Conservation (phyloP, 192 early-diverging fungal genomes). For the Gryganskiella cystojenkinii region DNA sequence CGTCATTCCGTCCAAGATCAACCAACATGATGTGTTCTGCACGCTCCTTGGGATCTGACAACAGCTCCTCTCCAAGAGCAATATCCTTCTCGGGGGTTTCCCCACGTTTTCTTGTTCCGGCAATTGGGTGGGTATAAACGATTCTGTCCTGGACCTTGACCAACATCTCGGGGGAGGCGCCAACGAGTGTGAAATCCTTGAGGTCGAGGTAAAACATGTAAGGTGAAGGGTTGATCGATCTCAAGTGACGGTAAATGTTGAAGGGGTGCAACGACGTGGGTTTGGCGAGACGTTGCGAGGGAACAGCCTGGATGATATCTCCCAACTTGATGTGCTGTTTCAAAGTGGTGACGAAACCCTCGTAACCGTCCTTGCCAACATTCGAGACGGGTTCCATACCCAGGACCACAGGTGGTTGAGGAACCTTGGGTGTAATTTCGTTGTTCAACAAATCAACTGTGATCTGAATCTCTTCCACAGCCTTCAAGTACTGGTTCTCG, state of each 20-base stretch:
- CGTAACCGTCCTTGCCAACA: conserved; percentile 92
- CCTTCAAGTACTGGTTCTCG: conserved; percentile 74
- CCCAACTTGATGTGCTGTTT: conserved; percentile 95
- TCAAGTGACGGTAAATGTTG: conserved; percentile 96
- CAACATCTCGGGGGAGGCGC: conserved; percentile 98
- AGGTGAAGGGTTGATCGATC: conserved; percentile 97
- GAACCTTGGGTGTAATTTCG: conserved; percentile 80
- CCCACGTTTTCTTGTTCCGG: conserved; percentile 95
- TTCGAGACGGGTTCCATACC: conserved; percentile 84
- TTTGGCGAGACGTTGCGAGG: conserved; percentile 90
- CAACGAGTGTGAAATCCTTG: conserved; percentile 93
- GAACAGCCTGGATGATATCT: conserved; percentile 99
- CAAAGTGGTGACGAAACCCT: conserved; percentile 85
- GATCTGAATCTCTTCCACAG: conserved; percentile 72
- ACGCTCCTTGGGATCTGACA: conserved; percentile 95
- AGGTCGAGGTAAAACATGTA: conserved; percentile 99
- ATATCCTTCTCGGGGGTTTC: conserved; percentile 88
- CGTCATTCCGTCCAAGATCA: conserved; percentile 98
- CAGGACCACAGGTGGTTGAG: conserved; percentile 77
- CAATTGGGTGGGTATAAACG: conserved; percentile 96
- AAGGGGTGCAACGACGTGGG: conserved; percentile 94
- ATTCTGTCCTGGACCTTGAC: conserved; percentile 86
- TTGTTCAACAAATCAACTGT: conserved; percentile 76
- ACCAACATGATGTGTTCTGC: conserved; percentile 99
- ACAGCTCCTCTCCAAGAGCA: conserved; percentile 87